Conservation (phyloP, 2,329 filamentous ascomycete species). For the Cladorrhinum sp. region DNA sequence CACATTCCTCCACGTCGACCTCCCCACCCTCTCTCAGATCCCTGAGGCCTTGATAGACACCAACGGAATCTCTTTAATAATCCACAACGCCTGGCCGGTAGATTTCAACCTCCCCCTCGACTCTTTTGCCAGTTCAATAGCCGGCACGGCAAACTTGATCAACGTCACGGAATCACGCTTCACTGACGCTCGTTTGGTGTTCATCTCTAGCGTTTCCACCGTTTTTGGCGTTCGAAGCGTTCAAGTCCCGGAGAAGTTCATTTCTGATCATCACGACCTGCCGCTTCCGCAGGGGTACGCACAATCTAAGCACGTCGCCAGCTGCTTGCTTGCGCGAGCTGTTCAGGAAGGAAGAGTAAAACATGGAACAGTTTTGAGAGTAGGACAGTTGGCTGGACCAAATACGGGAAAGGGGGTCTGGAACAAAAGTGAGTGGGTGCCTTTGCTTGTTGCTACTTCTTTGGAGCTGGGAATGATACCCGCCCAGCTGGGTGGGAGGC, state of each 20-base stretch:
- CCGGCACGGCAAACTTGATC: background rate
- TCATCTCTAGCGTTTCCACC: background rate
- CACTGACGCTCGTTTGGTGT: background rate
- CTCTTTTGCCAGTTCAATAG: background rate
- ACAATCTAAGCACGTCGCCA: background rate
- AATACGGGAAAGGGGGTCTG: background rate
- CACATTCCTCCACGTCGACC: constrained; percentile 5
- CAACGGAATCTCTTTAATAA: background rate
- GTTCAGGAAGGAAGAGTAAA: background rate
- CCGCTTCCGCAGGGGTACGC: background rate
- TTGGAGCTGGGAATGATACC: background rate
- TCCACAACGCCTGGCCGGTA: constrained; percentile 18
- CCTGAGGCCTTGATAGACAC: background rate
- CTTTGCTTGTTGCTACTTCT: background rate
- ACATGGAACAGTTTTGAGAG: background rate
- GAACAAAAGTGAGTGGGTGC: constrained; percentile 1
- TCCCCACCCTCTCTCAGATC: background rate
- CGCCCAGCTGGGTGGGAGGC: background rate
- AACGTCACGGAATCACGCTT: background rate
- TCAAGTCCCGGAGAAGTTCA: background rate
- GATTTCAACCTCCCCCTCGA: constrained; percentile 11
- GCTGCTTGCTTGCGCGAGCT: background rate
- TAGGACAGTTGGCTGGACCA: background rate
- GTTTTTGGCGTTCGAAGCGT: background rate
- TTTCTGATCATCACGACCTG: background rate